Evolutionary conservation across 1,139 yeast genomes (phyloP), one percentile per base, ranked within the genome.

Genomic region (Maudiozyma humilis): DNA sequence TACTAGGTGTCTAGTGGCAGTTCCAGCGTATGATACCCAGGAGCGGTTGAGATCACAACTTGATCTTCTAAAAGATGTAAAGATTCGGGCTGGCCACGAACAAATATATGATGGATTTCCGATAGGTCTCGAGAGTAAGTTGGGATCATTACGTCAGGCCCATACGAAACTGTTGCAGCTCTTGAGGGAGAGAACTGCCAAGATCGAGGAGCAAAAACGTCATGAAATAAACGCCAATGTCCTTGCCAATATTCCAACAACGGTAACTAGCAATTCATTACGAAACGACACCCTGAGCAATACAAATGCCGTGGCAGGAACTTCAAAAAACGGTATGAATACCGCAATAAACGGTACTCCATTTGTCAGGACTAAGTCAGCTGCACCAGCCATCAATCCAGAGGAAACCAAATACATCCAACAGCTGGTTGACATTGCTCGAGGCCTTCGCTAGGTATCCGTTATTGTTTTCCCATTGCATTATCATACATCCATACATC

Each of bases 11-110:
- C 59, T 75, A 7, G 73, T 76, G 4, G 70, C 75, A 0, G 65
- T 66, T 40, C 81, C 84, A 4, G 67, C 69, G 44, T 75, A 75
- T 10, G 74, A 80, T 40, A 69, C 73, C 48, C 88, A 81, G 67
- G 95, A 87, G 60, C 73, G 76, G 55, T 67, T 86, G 43, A 86
- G 95, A 91, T 79, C 88, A 3, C 91, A 85, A 56, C 78, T 86
- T 34, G 93, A 82, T 53, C 82, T 82, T 1, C 69, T 88, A 47
- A 86, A 84, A 51, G 93, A 84, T 52, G 91, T 86, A 5, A 75
- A 75, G 46, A 69, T 67, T 44, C 73, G 80, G 73, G 78, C 86
- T 0, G 67, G 67, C n/a, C 76, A 78, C 43, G 45, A 77, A 76
- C 31, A 75, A 79, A 13, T 82, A 79, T 60, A 49, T 37, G 46